Evolutionary conservation across 2,329 filamentous ascomycete genomes (phyloP).

Genomic region (Pestalotiopsis sp.): DNA sequence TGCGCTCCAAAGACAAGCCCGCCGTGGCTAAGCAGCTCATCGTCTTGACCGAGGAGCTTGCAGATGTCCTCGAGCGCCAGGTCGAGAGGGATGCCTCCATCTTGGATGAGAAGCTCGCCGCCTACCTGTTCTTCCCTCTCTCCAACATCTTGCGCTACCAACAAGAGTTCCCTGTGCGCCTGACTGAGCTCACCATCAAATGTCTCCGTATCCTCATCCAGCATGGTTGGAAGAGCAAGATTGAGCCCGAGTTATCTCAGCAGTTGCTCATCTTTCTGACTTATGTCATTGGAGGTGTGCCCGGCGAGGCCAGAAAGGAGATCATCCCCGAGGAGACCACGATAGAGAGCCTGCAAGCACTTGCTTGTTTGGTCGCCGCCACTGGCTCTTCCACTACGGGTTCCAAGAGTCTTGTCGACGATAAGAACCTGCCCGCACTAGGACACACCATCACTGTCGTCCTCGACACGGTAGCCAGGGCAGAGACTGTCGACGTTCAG

Average conservation of each 20-base stretch:
- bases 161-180: constrained; percentile 68
- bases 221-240: constrained; percentile 75
- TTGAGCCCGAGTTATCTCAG: constrained; percentile 73
- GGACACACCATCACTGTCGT: constrained; percentile 83
- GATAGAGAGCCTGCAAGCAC: constrained; percentile 69
- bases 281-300: constrained; percentile 75
- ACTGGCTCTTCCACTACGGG: constrained; percentile 53
- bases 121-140: constrained; percentile 94
- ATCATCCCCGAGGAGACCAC: constrained; percentile 73
- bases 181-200: constrained; percentile 76
- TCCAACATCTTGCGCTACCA: constrained; percentile 83
- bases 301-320: constrained; percentile 53
- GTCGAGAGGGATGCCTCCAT: constrained; percentile 44
- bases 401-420: constrained; percentile 52
- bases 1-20: constrained; percentile 47
- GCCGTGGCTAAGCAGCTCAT: constrained; percentile 46
- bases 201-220: constrained; percentile 75
- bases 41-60: constrained; percentile 47
- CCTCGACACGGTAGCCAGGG: constrained; percentile 71
- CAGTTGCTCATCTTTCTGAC: constrained; percentile 86
- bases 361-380: constrained; percentile 66
- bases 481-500: constrained; percentile 69
- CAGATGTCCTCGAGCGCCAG: constrained; percentile 48
- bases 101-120: constrained; percentile 81
- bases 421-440: constrained; percentile 72